These are phyloP conservation scores for Trichosanthes truncata DNA, from an alignment of 306 rosid genomes.

Conservation along the genomic window DNA sequence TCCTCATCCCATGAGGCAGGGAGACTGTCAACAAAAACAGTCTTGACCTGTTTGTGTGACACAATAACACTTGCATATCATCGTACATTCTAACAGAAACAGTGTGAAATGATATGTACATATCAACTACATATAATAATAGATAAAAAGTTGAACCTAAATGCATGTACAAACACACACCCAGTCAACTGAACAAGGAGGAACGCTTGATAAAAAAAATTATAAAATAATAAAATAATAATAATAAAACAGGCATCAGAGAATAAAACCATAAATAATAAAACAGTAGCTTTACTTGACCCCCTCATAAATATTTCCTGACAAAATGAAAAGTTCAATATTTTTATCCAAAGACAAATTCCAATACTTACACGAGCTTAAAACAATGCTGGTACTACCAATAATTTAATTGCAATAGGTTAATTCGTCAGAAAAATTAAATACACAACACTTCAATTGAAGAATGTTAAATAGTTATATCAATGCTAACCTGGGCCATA, in stretches of 20 bases:
- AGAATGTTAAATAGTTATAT: slow-evolving; percentile 18
- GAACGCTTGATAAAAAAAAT: not conserved
- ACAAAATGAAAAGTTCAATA: not conserved
- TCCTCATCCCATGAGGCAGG: slow-evolving; percentile 94
- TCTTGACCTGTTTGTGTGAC: slow-evolving; percentile 61
- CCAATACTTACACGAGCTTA: not conserved
- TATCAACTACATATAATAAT: not conserved
- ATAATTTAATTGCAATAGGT: not conserved
- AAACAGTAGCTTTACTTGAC: not conserved
- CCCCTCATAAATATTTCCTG: not conserved
- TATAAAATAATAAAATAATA: too few species aligned
- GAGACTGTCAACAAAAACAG: slow-evolving; percentile 92
- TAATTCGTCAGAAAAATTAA: not conserved
- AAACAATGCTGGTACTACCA: too few species aligned
- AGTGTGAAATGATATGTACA: not conserved
- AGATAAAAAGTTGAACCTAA: not conserved
- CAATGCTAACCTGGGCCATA: slow-evolving; percentile 80
- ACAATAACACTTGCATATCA: slow-evolving; percentile 16
- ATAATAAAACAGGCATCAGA: not conserved
- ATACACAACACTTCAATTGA: not conserved
- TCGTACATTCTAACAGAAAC: not conserved
- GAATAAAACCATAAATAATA: not conserved
- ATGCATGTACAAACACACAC: not conserved
- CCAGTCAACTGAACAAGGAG: not conserved
- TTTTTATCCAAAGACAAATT: not conserved